Conservation (phyloP, 2,329 filamentous ascomycete genomes). For the Cryphonectria naterciae region DNA sequence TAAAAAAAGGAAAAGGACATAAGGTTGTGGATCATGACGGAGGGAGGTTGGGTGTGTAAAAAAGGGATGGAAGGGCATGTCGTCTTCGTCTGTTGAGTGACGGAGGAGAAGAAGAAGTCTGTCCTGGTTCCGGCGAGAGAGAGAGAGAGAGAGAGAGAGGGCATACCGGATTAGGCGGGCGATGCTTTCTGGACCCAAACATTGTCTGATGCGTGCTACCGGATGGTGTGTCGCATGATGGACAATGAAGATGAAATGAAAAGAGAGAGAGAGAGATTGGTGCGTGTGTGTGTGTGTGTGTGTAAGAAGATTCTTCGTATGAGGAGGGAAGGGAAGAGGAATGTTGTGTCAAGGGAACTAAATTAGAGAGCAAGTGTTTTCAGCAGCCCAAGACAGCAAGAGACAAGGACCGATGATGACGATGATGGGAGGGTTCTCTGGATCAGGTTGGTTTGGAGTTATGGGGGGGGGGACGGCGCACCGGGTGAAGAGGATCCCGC, state of each 20-base stretch:
- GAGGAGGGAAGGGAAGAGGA: background rate
- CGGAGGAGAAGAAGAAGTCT: background rate
- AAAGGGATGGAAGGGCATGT: background rate
- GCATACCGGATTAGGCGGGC: slow-evolving; percentile 55
- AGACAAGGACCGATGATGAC: slow-evolving; percentile 9
- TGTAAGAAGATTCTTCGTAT: background rate
- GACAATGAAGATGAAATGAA: background rate
- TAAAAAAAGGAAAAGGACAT: background rate
- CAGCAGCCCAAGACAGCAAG: background rate
- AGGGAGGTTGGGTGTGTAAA: background rate
- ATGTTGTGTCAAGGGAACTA: background rate
- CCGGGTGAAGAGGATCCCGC: background rate
- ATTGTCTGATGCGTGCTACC: slow-evolving; percentile 36
- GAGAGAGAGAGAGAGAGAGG: slow-evolving; percentile 35
- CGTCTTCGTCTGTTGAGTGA: background rate
- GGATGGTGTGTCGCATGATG: slow-evolving; percentile 5
- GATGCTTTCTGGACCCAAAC: slow-evolving; percentile 58
- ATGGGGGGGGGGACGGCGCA: background rate
- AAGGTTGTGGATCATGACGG: background rate
- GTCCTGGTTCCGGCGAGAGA: slow-evolving; percentile 29
- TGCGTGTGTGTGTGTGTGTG: background rate
- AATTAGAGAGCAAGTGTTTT: background rate
- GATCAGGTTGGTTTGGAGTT: background rate
- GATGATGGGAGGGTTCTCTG: background rate
- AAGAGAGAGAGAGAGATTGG: background rate